A percentile compares a stretch with the other conserved stretches of the same genome.
Evolutionary conservation across 2,329 filamentous ascomycete species (phyloP).

Genomic region (Pseudocercospora cruenta): DNA sequence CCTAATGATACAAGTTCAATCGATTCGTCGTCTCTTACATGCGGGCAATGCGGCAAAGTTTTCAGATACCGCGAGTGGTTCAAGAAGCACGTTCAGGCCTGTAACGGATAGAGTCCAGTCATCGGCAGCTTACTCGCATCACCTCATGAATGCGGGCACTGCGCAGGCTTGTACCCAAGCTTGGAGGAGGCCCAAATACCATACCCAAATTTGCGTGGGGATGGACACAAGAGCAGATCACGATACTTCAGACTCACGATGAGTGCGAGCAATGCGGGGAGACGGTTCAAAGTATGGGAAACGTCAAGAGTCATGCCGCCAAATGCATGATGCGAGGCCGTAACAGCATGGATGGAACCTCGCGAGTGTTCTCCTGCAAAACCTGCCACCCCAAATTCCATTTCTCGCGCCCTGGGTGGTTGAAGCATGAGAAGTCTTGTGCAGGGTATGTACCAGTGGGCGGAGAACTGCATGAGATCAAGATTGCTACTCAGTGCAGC

Average conservation of each 20-base stretch:
- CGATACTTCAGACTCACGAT: neutral
- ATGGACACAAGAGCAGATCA: neutral
- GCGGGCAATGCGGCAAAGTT: conserved; percentile 1
- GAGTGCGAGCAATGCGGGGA: neutral
- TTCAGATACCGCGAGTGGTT: conserved; percentile 11
- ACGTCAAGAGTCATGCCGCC: neutral
- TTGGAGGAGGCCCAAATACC: neutral
- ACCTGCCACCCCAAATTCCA: neutral
- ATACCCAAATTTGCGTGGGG: neutral
- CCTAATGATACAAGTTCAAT: conserved; percentile 6
- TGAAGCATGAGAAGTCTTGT: neutral
- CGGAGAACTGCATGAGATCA: neutral
- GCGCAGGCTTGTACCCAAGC: neutral
- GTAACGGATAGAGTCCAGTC: neutral
- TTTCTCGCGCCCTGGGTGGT: neutral
- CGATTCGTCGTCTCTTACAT: neutral
- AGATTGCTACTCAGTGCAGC: neutral
- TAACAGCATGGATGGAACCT: neutral
- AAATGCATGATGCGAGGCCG: neutral
- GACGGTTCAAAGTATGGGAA: neutral
- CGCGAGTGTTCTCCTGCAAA: neutral
- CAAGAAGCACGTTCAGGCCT: conserved; percentile 7
- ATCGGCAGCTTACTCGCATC: neutral
- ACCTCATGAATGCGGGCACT: neutral
- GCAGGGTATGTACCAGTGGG: neutral